These are phyloP conservation scores for Pseudogymnoascus sp. DNA, from an alignment of 2,329 filamentous ascomycete genomes.

Conservation along the genomic window DNA sequence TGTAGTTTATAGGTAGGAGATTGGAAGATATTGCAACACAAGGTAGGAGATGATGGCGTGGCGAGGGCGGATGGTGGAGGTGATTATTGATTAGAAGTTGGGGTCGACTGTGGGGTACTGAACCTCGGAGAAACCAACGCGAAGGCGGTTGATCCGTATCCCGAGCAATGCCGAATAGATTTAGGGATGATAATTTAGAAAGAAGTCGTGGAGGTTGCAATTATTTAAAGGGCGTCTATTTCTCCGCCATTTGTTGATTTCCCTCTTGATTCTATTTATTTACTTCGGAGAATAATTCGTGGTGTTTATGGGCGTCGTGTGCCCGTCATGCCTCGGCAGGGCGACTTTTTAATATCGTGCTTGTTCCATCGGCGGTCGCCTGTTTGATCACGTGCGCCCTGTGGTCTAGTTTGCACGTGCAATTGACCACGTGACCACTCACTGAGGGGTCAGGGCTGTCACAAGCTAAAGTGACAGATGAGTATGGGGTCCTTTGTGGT, in stretches of 20 bases:
- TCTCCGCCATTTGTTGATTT: neutral
- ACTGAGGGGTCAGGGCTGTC: neutral
- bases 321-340: slow-evolving; percentile 1
- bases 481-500: neutral
- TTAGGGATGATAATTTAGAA: neutral
- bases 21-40: neutral
- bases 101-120: slow-evolving; percentile 8
- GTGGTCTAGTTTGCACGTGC: neutral
- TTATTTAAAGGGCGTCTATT: neutral
- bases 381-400: neutral
- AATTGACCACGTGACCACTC: neutral
- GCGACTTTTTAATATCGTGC: neutral
- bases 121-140: slow-evolving; percentile 10
- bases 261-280: neutral
- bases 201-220: neutral
- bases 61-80: neutral
- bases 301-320: neutral
- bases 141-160: slow-evolving; percentile 6
- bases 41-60: neutral
- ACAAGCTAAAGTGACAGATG: neutral
- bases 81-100: neutral
- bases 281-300: neutral
- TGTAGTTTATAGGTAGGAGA: neutral
- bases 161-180: slow-evolving; percentile 3
- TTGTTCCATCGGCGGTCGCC: neutral